These are phyloP conservation scores for Hanseniaspora thailandica DNA, from an alignment of 805 yeast species.

Conservation along the genomic window DNA sequence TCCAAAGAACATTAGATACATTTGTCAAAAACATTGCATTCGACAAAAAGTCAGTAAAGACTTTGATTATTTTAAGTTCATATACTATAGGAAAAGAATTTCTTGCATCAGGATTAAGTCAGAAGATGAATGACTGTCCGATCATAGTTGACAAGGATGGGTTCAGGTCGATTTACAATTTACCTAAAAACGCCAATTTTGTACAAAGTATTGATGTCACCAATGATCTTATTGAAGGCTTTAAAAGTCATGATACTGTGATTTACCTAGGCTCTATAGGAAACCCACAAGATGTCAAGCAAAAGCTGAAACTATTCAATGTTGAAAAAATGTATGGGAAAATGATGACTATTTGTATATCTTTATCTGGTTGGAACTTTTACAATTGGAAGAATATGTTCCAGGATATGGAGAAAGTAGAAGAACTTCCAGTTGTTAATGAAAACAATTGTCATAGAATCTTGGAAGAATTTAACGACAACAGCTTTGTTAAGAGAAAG, in stretches of 20 bases:
- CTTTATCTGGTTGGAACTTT: slow-evolving; percentile 15
- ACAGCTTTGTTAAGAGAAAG: slow-evolving; percentile 2
- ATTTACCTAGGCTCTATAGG: slow-evolving; percentile 11
- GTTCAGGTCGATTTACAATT: slow-evolving; percentile 4
- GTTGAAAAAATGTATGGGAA: slow-evolving; percentile 4
- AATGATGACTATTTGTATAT: slow-evolving; percentile 12
- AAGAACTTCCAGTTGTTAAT: not conserved
- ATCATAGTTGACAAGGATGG: slow-evolving; percentile 5
- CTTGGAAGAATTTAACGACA: slow-evolving; percentile 5
- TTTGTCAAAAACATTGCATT: slow-evolving; percentile 5
- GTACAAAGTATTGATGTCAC: slow-evolving; percentile 22
- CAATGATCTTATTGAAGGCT: slow-evolving; percentile 14
- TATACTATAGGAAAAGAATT: slow-evolving; percentile 90
- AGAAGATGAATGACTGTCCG: slow-evolving; percentile 8
- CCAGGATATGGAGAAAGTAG: slow-evolving; percentile 1
- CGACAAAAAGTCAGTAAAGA: slow-evolving; percentile 28
- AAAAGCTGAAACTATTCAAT: not conserved
- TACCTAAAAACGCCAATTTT: slow-evolving; percentile 8
- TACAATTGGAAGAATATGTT: slow-evolving; percentile 7
- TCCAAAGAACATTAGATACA: slow-evolving; percentile 17
- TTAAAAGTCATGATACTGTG: not conserved
- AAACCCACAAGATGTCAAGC: slow-evolving; percentile 1
- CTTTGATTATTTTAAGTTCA: slow-evolving; percentile 61
- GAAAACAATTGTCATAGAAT: not conserved
- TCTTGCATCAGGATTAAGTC: slow-evolving; percentile 56